Conservation (phyloP, 2,329 filamentous ascomycete genomes). For the Pseudogymnoascus sp. region DNA sequence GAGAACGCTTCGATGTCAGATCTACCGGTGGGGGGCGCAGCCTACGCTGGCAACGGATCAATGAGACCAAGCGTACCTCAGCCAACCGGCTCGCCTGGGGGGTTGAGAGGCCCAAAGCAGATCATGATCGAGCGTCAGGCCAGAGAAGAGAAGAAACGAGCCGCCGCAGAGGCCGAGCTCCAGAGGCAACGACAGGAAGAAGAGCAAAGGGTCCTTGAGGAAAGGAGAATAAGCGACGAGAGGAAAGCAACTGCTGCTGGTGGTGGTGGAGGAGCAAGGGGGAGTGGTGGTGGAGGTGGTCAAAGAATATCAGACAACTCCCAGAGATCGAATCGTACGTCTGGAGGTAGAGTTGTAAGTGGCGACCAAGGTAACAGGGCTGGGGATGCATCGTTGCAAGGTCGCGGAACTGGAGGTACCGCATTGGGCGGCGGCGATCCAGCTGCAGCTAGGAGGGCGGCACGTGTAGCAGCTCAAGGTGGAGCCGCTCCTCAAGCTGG, state of each 20-base stretch:
- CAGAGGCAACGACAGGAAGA: slow-evolving; percentile 42
- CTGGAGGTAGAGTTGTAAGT: slow-evolving; percentile 17
- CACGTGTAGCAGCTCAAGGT: not conserved
- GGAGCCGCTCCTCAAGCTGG: not conserved
- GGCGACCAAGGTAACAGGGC: slow-evolving; percentile 13
- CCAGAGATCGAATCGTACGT: slow-evolving; percentile 23
- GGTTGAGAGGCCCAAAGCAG: slow-evolving; percentile 75
- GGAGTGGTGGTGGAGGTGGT: slow-evolving; percentile 15
- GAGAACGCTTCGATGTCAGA: slow-evolving; percentile 91
- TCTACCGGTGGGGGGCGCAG: slow-evolving; percentile 52
- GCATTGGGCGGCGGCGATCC: slow-evolving; percentile 22
- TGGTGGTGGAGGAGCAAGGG: slow-evolving; percentile 27
- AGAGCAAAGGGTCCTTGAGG: slow-evolving; percentile 45
- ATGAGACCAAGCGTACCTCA: slow-evolving; percentile 38
- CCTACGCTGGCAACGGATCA: slow-evolving; percentile 47
- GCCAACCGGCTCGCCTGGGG: slow-evolving; percentile 41
- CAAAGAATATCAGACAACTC: slow-evolving; percentile 26
- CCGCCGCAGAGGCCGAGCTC: slow-evolving; percentile 38
- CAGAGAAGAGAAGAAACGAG: slow-evolving; percentile 60
- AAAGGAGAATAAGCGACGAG: slow-evolving; percentile 45
- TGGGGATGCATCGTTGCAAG: slow-evolving; percentile 20
- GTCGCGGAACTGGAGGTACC: slow-evolving; percentile 20
- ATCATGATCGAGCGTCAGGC: slow-evolving; percentile 84
- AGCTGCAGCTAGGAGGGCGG: slow-evolving; percentile 1
- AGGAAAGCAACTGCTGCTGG: slow-evolving; percentile 50